These are phyloP conservation scores for Pythium pyrilobum DNA, from an alignment of 352 stramenopile species.

Conservation along the genomic window DNA sequence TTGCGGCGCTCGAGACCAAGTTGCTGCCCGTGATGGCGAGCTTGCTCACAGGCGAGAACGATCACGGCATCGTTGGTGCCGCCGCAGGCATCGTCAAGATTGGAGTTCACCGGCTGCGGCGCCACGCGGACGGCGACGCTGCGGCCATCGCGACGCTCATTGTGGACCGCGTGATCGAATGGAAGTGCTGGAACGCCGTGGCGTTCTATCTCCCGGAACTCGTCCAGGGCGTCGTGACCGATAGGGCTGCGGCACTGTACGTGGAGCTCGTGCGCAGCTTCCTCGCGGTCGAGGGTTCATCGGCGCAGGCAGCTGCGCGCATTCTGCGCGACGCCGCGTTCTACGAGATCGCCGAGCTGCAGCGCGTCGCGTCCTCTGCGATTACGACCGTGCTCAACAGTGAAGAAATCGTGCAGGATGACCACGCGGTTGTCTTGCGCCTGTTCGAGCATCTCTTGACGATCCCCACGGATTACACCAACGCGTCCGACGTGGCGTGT, in stretches of 20 bases:
- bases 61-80: conserved; percentile 9
- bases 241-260: conserved; percentile 8
- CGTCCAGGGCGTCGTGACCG: conserved; percentile 24
- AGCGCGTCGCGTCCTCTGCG: conserved; percentile 30
- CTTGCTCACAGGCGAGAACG: conserved; percentile 25
- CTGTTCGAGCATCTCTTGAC: conserved; percentile 18
- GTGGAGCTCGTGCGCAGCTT: conserved; percentile 12
- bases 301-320: conserved; percentile 13
- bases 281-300: background rate
- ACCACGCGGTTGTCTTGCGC: background rate
- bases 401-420: background rate
- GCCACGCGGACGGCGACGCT: conserved; percentile 8
- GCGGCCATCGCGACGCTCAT: conserved; percentile 33
- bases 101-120: conserved; percentile 57
- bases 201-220: conserved; percentile 70
- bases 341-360: conserved; percentile 68
- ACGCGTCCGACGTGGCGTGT: background rate
- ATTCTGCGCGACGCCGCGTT: conserved; percentile 72
- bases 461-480: conserved; percentile 12
- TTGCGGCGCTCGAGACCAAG: conserved; percentile 33
- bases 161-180: conserved; percentile 50
- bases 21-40: conserved; percentile 27
- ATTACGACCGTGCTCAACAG: conserved; percentile 15
- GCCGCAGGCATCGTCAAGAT: conserved; percentile 70
- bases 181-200: conserved; percentile 65